phyloP scores from a whole-genome alignment of 2,329 filamentous ascomycete genomes.

The Fusarium sp. region DNA sequence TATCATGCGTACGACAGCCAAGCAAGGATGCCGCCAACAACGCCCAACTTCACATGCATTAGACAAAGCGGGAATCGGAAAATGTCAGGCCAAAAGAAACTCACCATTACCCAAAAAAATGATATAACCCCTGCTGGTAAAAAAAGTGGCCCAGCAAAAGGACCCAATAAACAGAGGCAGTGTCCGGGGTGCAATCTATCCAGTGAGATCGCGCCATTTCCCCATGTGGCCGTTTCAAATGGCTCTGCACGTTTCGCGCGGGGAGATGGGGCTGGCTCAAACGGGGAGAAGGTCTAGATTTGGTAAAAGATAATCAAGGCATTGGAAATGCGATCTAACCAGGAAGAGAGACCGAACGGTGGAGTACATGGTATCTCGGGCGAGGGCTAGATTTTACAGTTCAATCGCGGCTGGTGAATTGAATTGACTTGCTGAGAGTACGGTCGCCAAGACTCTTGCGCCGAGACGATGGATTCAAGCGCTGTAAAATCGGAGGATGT shows the following conservation, averaged over 20 bases:
- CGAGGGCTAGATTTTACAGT: background rate
- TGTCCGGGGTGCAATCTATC: conserved; percentile 2
- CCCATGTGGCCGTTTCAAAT: conserved; percentile 33
- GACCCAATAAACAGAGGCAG: background rate
- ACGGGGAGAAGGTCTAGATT: conserved; percentile 12
- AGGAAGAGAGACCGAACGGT: conserved; percentile 27
- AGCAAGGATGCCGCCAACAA: background rate
- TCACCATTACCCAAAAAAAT: background rate
- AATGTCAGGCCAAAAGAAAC: background rate
- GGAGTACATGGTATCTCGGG: background rate
- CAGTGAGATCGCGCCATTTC: conserved; percentile 23
- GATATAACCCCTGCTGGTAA: background rate
- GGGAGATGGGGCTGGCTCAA: background rate
- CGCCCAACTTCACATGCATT: background rate
- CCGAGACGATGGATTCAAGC: background rate
- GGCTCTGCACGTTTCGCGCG: conserved; percentile 12
- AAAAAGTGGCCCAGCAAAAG: background rate
- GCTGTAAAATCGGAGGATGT: background rate
- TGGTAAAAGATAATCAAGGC: background rate
- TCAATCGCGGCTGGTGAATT: background rate
- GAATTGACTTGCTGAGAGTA: background rate
- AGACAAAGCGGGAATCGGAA: background rate
- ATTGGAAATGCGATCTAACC: conserved; percentile 6
- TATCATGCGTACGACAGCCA: background rate
- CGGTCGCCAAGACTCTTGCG: background rate